These are phyloP conservation scores for Parascedosporium putredinis DNA, from an alignment of 2,329 filamentous ascomycete species.

Conservation along the genomic window DNA sequence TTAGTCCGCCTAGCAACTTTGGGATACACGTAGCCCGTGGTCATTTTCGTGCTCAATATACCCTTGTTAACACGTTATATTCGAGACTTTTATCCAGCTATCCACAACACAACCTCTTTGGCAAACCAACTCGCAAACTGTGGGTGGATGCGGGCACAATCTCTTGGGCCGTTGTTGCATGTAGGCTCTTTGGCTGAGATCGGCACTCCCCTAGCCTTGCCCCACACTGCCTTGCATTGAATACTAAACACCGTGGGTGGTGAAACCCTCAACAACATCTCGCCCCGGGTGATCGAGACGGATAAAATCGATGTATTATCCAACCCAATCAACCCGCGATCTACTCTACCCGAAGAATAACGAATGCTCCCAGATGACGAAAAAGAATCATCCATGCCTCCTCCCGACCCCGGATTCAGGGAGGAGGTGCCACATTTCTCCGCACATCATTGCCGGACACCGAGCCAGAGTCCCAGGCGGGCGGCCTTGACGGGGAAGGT, in stretches of 20 bases:
- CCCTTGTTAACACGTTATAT: no score
- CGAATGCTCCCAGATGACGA: neutral
- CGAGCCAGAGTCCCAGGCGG: neutral
- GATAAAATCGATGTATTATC: neutral
- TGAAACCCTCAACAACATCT: neutral
- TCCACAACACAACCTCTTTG: neutral
- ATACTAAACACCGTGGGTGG: constrained; percentile 3
- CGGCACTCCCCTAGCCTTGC: neutral
- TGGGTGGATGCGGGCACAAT: neutral
- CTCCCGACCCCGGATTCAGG: constrained; percentile 1
- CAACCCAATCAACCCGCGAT: neutral
- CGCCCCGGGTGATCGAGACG: neutral
- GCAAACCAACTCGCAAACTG: neutral
- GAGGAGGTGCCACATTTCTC: neutral
- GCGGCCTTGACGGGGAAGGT: neutral
- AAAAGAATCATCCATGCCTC: neutral
- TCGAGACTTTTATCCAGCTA: no score
- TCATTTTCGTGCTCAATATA: neutral
- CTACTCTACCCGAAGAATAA: neutral
- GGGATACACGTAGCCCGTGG: neutral
- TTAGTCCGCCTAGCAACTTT: neutral
- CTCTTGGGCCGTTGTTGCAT: no score
- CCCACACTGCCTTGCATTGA: constrained; percentile 5
- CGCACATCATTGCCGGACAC: neutral
- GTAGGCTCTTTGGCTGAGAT: neutral